Conservation (phyloP, 2,329 filamentous ascomycete genomes). For the Pseudogymnoascus sp. region DNA sequence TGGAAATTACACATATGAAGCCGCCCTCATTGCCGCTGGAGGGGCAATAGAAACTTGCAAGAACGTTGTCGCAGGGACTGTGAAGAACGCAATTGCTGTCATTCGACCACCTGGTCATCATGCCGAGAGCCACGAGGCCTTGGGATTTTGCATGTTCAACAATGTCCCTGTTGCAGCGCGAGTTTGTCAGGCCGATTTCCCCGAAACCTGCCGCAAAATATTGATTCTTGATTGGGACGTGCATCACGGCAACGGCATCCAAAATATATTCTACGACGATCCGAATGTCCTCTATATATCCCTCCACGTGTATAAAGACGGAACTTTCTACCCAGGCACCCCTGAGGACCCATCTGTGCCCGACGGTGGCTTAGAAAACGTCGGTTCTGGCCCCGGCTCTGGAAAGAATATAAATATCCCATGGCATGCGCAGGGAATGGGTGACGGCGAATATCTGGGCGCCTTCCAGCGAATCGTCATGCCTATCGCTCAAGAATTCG, state of each 20-base stretch:
- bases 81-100: constrained; percentile 93
- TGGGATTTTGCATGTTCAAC: constrained; percentile 97
- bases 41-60: constrained; percentile 94
- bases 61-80: constrained; percentile 71
- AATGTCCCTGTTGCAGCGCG: constrained; percentile 91
- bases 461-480: constrained; percentile 95
- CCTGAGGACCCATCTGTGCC: constrained; percentile 51
- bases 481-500: constrained; percentile 89
- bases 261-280: constrained; percentile 92
- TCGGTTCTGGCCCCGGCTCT: constrained; percentile 46
- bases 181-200: constrained; percentile 75
- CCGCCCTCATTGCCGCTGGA: constrained; percentile 76
- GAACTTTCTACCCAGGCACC: constrained; percentile 73
- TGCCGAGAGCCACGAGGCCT: constrained; percentile 74
- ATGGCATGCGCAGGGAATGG: constrained; percentile 71
- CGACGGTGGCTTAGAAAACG: constrained; percentile 54
- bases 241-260: constrained; percentile 80
- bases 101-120: constrained; percentile 94
- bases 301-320: constrained; percentile 78
- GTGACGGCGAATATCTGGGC: constrained; percentile 92
- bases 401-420: constrained; percentile 61
- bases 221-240: constrained; percentile 90
- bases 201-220: constrained; percentile 75
- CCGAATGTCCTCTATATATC: constrained; percentile 95
- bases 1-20: constrained; percentile 71